Evolutionary conservation across 202 grass and related monocot genomes (phyloP), one percentile per base, ranked within the genome.

Genomic region (Digitaria exilis): DNA sequence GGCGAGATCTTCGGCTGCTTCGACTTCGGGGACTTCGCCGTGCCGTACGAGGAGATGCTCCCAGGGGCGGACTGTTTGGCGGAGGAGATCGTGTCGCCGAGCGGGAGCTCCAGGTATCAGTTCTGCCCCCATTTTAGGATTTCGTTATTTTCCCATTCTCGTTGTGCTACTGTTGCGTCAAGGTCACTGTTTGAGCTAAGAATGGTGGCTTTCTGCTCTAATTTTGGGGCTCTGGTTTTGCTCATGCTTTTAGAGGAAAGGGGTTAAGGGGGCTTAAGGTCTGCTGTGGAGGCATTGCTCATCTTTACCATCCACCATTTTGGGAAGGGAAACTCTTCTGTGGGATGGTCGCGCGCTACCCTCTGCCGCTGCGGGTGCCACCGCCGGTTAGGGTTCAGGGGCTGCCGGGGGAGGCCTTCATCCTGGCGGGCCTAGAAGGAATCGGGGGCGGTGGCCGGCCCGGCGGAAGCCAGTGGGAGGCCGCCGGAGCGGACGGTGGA

Each of bases 21-120:
- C 70, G 96, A 96, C 67, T 92, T 90, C 31, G 73, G 77, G 48
- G 96, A 89, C 42, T 86, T 92, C 37, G 91, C 91, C 7, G 87
- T 68, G 50, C 83, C 96, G 18, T 96, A 89, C 61, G 93, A 99
- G 71, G 93, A 96, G 75, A 42, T 95, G 76, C 84, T 99, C 50
- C 84, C 63, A 25, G 84, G 48, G 51, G 28, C 43, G 14, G 77
- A 68, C 34, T 80, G 29, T 39, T 65, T 89, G 75, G 44, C 49
- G 80, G 86, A 88, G 64, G 90, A 91, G 71, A 87, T 92, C 73
- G 73, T 60, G 65, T 92, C 84, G 59, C 52, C 77, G 34, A 92
- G 89, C 51, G 91, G 82, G 61, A 92, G 89, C 89, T 94, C 84
- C 9, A 76, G 92, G 80, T 91, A 79, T 9, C 14, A 55, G 59